Conservation (phyloP, 2,329 filamentous ascomycete genomes). For the Botryotinia convoluta region DNA sequence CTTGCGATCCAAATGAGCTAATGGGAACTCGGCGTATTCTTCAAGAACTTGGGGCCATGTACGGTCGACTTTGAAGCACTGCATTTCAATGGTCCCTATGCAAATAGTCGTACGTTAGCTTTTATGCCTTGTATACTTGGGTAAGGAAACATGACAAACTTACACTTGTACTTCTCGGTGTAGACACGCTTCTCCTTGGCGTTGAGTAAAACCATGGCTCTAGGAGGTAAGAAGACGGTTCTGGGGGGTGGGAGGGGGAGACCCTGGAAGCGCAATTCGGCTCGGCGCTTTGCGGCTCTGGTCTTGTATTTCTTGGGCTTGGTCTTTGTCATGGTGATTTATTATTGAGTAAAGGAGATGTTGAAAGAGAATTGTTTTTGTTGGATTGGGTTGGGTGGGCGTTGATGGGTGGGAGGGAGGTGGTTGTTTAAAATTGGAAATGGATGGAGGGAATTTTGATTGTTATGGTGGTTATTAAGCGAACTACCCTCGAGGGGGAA, state of each 20-base stretch:
- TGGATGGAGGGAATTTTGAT: not conserved
- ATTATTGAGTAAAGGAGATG: not conserved
- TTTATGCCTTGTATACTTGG: not conserved
- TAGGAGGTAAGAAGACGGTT: not conserved
- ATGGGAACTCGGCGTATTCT: not conserved
- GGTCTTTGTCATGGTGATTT: not conserved
- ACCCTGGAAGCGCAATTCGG: not conserved
- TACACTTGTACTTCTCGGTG: not conserved
- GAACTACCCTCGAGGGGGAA: not conserved
- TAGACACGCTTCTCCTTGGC: not conserved
- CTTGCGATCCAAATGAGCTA: not conserved
- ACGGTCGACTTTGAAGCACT: not conserved
- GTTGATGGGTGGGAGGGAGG: not conserved
- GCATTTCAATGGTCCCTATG: not conserved
- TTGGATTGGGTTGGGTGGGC: not conserved
- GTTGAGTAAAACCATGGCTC: accelerated
- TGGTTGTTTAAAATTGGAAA: not conserved
- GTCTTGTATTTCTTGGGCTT: not conserved
- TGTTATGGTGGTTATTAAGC: not conserved
- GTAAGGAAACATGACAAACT: not conserved
- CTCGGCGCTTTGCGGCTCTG: not conserved
- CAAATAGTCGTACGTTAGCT: not conserved
- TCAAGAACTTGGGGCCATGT: not conserved
- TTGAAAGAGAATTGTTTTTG: not conserved
- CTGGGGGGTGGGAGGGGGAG: not conserved